These are phyloP conservation scores for Xylariaceae sp. DNA, from an alignment of 2,329 filamentous ascomycete genomes.

Conservation along the genomic window DNA sequence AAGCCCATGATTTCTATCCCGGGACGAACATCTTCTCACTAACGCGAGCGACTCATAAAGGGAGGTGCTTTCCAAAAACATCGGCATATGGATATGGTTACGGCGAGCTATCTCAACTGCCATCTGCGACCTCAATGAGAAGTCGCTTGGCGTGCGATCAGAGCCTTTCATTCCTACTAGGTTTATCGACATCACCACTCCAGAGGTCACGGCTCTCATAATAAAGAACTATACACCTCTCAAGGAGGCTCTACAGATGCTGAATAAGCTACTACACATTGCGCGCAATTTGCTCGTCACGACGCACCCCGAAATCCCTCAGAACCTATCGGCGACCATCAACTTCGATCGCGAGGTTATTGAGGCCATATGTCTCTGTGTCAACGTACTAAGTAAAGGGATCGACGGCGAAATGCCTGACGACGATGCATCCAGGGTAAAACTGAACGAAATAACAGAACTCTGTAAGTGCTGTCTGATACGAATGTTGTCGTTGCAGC, in stretches of 20 bases:
- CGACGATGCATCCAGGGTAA: conserved; percentile 53
- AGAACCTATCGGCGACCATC: conserved; percentile 61
- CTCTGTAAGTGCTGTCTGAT: conserved; percentile 47
- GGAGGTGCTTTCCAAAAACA: conserved; percentile 58
- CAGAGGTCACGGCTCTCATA: conserved; percentile 60
- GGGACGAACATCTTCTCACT: background rate
- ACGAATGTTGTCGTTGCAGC: background rate
- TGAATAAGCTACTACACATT: conserved; percentile 66
- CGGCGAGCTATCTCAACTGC: conserved; percentile 59
- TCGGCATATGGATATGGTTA: conserved; percentile 63
- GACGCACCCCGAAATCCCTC: conserved; percentile 60
- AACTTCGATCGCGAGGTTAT: conserved; percentile 64
- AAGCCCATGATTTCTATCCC: conserved; percentile 22
- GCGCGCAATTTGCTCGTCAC: conserved; percentile 62
- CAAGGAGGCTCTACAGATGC: conserved; percentile 58
- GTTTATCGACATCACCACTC: conserved; percentile 49
- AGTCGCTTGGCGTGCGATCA: conserved; percentile 54
- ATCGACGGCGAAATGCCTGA: conserved; percentile 59
- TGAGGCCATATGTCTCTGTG: conserved; percentile 61
- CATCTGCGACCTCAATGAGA: conserved; percentile 56
- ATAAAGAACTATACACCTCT: conserved; percentile 58
- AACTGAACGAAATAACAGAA: conserved; percentile 60
- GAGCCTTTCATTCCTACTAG: conserved; percentile 52
- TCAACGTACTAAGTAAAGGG: conserved; percentile 64
- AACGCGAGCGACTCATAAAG: conserved; percentile 31